phyloP scores from a whole-genome alignment of 768 basidiomycete genomes.

The Trametes gibbosa region DNA sequence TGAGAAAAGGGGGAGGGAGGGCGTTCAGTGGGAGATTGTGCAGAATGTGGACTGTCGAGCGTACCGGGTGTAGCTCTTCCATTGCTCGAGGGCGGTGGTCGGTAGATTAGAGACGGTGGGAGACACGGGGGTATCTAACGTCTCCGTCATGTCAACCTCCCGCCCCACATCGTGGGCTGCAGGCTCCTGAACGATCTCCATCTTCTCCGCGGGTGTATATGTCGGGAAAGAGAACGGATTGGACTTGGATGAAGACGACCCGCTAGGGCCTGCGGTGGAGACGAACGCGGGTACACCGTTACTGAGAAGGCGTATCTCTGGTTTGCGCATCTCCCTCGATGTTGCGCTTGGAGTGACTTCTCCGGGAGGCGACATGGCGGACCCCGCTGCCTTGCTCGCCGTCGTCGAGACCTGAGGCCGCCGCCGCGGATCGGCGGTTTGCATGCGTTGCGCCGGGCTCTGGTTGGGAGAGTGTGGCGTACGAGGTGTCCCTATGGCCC shows the following conservation, averaged over 20 bases:
- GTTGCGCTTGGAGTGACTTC: background rate
- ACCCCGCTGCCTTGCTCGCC: background rate
- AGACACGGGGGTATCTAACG: background rate
- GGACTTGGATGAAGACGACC: background rate
- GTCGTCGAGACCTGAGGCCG: background rate
- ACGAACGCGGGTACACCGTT: background rate
- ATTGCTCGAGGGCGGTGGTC: background rate
- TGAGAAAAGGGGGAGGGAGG: background rate
- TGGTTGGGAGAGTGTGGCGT: constrained; percentile 1
- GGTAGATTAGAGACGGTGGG: background rate
- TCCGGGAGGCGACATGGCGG: background rate
- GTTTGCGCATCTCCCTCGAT: background rate
- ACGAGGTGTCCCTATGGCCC: background rate
- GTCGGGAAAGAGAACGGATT: constrained; percentile 12
- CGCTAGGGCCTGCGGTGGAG: background rate
- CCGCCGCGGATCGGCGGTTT: background rate
- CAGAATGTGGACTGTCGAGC: background rate
- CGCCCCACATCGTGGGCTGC: background rate
- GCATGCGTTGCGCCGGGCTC: background rate
- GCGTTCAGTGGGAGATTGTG: background rate
- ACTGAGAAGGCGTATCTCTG: constrained; percentile 3
- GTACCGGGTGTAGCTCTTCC: constrained; percentile 11
- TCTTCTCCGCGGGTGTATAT: constrained; percentile 6
- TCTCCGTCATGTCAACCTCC: constrained; percentile 1
- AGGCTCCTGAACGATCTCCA: background rate